Evolutionary conservation across 805 yeast species (phyloP).

Genomic region (Pichia pseudocactophila): DNA sequence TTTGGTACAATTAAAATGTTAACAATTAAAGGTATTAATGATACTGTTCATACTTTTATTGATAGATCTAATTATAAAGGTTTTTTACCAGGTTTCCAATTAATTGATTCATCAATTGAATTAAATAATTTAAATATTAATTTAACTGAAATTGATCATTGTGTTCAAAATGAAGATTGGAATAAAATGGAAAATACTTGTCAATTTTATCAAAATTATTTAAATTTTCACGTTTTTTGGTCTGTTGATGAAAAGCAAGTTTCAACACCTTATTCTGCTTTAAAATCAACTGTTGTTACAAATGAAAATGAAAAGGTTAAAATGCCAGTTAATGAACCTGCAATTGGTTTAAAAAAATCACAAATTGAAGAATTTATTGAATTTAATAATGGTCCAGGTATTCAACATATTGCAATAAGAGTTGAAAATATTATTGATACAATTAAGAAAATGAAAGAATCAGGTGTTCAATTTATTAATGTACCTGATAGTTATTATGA

Average conservation of each 20-base stretch:
- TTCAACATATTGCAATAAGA: constrained; percentile 71
- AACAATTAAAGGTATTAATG: constrained; percentile 45
- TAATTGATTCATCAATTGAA: not conserved
- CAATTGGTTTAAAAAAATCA: constrained; percentile 51
- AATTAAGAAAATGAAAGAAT: constrained; percentile 40
- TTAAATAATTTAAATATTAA: constrained; percentile 16
- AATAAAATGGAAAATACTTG: constrained; percentile 52
- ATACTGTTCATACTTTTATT: constrained; percentile 61
- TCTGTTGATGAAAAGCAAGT: constrained; percentile 74
- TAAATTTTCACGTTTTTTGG: constrained; percentile 77
- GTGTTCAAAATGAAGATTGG: constrained; percentile 76
- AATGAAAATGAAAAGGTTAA: constrained; percentile 54
- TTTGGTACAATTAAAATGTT: constrained; percentile 48
- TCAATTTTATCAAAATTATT: constrained; percentile 46
- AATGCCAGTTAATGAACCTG: constrained; percentile 85
- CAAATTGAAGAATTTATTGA: constrained; percentile 79
- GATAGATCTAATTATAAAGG: constrained; percentile 29
- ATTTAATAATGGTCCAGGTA: constrained; percentile 71
- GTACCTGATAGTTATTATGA: constrained; percentile 53
- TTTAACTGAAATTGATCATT: constrained; percentile 55
- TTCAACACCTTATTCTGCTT: constrained; percentile 60
- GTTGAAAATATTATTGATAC: constrained; percentile 54
- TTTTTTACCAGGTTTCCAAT: constrained; percentile 20
- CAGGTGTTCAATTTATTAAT: constrained; percentile 64
- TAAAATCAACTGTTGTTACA: constrained; percentile 71